phyloP scores from a whole-genome alignment of 176 grass and related monocot genomes.

The Lolium rigidum region DNA sequence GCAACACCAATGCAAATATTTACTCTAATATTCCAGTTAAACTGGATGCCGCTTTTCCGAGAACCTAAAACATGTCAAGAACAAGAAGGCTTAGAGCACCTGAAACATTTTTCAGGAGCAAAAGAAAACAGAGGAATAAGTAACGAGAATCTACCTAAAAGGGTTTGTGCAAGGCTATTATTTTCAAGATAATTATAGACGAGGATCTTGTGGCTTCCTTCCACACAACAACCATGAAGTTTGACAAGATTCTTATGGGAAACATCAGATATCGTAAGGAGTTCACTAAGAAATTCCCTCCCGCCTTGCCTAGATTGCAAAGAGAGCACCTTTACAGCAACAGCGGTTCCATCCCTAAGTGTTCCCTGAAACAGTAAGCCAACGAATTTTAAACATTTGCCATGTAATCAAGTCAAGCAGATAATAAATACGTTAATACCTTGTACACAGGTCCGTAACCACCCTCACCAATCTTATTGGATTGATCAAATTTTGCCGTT shows the following conservation, averaged over 20 bases:
- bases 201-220: slow-evolving; percentile 71
- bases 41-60: slow-evolving; percentile 58
- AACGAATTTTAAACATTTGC: slow-evolving; percentile 31
- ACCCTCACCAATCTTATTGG: slow-evolving; percentile 80
- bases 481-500: slow-evolving; percentile 55
- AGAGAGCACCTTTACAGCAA: slow-evolving; percentile 82
- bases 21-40: slow-evolving; percentile 67
- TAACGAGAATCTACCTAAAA: slow-evolving; percentile 62
- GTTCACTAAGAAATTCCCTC: slow-evolving; percentile 71
- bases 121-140: slow-evolving; percentile 20
- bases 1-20: slow-evolving; percentile 76
- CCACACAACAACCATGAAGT: slow-evolving; percentile 73
- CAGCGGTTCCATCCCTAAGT: slow-evolving; percentile 60
- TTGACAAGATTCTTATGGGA: slow-evolving; percentile 73
- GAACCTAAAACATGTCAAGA: slow-evolving; percentile 53
- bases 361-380: slow-evolving; percentile 56
- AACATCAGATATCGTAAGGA: slow-evolving; percentile 62
- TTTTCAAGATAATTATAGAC: slow-evolving; percentile 87
- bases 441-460: slow-evolving; percentile 80
- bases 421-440: slow-evolving; percentile 46
- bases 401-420: slow-evolving; percentile 3
- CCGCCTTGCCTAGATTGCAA: slow-evolving; percentile 76
- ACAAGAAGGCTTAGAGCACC: slow-evolving; percentile 28
- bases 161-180: slow-evolving; percentile 72
- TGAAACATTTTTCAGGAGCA: not conserved